Evolutionary conservation across 768 basidiomycete species (phyloP).

Genomic region (Boletus sp.): DNA sequence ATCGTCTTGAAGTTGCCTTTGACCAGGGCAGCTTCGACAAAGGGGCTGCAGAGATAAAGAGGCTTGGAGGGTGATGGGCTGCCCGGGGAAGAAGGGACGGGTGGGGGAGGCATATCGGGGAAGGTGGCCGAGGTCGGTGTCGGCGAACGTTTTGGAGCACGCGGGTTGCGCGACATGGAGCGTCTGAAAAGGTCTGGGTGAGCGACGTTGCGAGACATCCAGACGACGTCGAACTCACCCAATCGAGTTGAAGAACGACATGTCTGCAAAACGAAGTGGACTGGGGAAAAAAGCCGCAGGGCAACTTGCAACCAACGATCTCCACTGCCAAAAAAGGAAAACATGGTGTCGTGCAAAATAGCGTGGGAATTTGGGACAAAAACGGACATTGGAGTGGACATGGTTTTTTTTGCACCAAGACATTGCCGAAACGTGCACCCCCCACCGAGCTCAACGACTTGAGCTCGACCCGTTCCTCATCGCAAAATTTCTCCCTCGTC

Average conservation of each 20-base stretch:
- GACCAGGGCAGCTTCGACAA: constrained; percentile 91
- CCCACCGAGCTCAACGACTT: constrained; percentile 10
- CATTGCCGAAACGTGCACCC: constrained; percentile 17
- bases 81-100: constrained; percentile 39
- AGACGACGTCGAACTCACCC: constrained; percentile 45
- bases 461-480: constrained; percentile 24
- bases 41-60: constrained; percentile 89
- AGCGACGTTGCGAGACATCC: constrained; percentile 1
- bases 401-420: constrained; percentile 4
- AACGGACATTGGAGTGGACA: background rate
- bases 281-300: background rate
- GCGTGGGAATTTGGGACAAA: constrained; percentile 17
- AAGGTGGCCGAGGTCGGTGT: constrained; percentile 70
- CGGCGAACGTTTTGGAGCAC: constrained; percentile 66
- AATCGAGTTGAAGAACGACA: constrained; percentile 85
- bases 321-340: constrained; percentile 2
- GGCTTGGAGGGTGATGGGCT: constrained; percentile 44
- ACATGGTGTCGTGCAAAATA: constrained; percentile 3
- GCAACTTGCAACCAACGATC: background rate
- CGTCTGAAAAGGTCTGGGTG: constrained; percentile 42
- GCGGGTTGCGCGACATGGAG: constrained; percentile 72
- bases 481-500: background rate
- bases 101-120: constrained; percentile 42
- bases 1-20: constrained; percentile 99
- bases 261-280: constrained; percentile 20